A percentile compares a stretch with the other conserved stretches of the same genome.
Evolutionary conservation across 345 rosid genomes (phyloP).

Genomic region (Geranium rotundifolium): DNA sequence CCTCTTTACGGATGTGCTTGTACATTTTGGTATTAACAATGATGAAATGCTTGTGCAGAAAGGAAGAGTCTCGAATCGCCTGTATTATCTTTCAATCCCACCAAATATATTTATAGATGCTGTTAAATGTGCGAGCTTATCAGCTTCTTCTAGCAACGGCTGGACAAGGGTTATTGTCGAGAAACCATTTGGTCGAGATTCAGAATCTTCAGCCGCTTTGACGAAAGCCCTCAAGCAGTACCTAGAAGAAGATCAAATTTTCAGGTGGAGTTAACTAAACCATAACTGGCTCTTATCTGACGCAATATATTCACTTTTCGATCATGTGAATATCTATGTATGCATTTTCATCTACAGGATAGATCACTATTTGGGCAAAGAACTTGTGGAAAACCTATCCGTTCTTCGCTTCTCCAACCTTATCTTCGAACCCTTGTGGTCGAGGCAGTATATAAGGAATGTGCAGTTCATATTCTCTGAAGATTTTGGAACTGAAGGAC

Average conservation of each 20-base stretch:
- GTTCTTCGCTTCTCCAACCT: slow-evolving; percentile 98
- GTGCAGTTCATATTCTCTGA: slow-evolving; percentile 93
- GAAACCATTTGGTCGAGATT: slow-evolving; percentile 98
- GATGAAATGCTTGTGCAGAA: slow-evolving; percentile 33
- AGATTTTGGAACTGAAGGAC: slow-evolving; percentile 99
- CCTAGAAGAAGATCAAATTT: slow-evolving; percentile 86
- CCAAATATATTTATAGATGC: slow-evolving; percentile 93
- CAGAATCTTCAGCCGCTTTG: slow-evolving; percentile 91
- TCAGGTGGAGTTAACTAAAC: slow-evolving; percentile 36
- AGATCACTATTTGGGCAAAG: slow-evolving; percentile 96
- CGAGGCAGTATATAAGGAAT: slow-evolving; percentile 86
- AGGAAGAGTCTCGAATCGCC: slow-evolving; percentile 76
- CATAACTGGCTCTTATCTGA: not conserved
- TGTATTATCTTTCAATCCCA: slow-evolving; percentile 86
- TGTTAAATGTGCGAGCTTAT: slow-evolving; percentile 77
- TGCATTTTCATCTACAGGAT: slow-evolving; percentile 46
- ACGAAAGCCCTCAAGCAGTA: slow-evolving; percentile 75
- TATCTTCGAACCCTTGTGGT: slow-evolving; percentile 93
- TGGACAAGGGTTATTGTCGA: slow-evolving; percentile 99
- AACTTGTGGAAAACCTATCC: slow-evolving; percentile 91
- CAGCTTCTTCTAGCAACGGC: slow-evolving; percentile 83
- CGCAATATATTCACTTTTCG: not conserved
- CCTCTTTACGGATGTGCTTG: no score
- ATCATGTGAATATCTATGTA: not conserved
- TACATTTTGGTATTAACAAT: slow-evolving; percentile 7